phyloP scores from a whole-genome alignment of 768 basidiomycete genomes.

The Podaxis rugospora region DNA sequence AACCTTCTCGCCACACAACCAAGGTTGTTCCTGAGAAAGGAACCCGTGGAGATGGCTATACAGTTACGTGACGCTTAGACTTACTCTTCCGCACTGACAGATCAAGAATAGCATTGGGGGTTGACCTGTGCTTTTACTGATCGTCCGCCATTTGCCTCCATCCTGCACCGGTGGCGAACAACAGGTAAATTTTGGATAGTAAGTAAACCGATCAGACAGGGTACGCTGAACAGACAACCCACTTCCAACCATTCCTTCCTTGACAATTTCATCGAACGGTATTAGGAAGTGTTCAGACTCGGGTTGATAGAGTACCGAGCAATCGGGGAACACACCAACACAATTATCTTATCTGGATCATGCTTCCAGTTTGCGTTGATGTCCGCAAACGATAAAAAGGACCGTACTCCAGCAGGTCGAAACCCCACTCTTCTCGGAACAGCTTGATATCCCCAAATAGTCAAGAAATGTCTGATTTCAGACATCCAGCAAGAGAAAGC shows the following conservation, averaged over 20 bases:
- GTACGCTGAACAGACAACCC: background rate
- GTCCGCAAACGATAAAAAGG: background rate
- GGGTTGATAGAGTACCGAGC: no score
- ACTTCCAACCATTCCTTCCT: constrained; percentile 48
- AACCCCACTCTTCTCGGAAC: constrained; percentile 58
- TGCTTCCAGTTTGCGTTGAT: background rate
- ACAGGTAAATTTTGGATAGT: background rate
- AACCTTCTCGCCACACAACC: constrained; percentile 55
- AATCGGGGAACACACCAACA: no score
- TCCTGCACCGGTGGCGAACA: constrained; percentile 13
- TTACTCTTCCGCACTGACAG: constrained; percentile 66
- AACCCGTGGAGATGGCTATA: constrained; percentile 21
- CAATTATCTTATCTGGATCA: constrained; percentile 39
- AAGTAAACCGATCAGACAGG: background rate
- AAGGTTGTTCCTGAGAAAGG: constrained; percentile 47
- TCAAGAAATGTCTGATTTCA: background rate
- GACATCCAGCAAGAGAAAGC: background rate
- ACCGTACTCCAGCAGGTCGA: constrained; percentile 29
- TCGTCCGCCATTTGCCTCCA: constrained; percentile 56
- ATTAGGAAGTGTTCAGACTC: constrained; percentile 23
- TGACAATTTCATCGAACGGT: constrained; percentile 52
- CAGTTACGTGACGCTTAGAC: constrained; percentile 8
- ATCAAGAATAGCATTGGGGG: constrained; percentile 55
- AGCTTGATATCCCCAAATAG: constrained; percentile 44
- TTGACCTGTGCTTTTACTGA: constrained; percentile 42